Evolutionary conservation across 1,284 basidiomycete species (phyloP).

Genomic region (Rhodotorula sp.): DNA sequence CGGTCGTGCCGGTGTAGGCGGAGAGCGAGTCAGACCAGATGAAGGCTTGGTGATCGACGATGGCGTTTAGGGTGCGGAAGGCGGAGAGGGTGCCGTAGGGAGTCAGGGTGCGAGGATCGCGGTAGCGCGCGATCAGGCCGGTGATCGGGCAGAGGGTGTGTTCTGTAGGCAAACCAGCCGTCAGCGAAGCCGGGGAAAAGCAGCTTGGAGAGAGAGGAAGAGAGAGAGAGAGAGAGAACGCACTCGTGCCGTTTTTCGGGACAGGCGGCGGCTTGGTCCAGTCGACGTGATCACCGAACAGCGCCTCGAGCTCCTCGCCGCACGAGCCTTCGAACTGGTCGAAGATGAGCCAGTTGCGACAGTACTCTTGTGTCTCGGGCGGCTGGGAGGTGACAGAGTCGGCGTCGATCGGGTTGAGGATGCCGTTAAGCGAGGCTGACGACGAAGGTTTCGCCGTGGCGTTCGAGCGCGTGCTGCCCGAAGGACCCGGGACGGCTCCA

Average conservation of each 20-base stretch:
- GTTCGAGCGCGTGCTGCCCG: not conserved
- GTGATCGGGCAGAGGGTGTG: constrained; percentile 52
- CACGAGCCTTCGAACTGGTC: constrained; percentile 52
- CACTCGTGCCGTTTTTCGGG: constrained; percentile 50
- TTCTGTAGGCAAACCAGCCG: not conserved
- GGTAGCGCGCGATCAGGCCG: constrained; percentile 58
- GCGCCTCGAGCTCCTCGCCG: constrained; percentile 67
- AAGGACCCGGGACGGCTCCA: no score
- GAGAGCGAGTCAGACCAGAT: constrained; percentile 26
- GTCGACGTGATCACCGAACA: constrained; percentile 64
- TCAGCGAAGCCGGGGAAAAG: not conserved
- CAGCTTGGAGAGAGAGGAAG: not conserved
- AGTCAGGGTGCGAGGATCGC: constrained; percentile 71
- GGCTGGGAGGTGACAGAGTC: not conserved
- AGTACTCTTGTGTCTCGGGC: constrained; percentile 37
- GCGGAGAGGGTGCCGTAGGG: constrained; percentile 71
- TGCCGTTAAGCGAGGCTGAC: not conserved
- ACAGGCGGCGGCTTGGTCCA: constrained; percentile 52
- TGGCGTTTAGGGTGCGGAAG: constrained; percentile 53
- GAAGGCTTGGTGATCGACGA: constrained; percentile 13
- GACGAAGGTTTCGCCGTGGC: not conserved
- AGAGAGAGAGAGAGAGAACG: constrained; percentile 45
- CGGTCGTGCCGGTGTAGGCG: constrained; percentile 20
- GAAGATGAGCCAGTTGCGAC: constrained; percentile 53
- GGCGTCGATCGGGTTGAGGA: constrained; percentile 3